These are phyloP conservation scores for Ophiostoma ips DNA, from an alignment of 2,329 filamentous ascomycete genomes.

Conservation along the genomic window DNA sequence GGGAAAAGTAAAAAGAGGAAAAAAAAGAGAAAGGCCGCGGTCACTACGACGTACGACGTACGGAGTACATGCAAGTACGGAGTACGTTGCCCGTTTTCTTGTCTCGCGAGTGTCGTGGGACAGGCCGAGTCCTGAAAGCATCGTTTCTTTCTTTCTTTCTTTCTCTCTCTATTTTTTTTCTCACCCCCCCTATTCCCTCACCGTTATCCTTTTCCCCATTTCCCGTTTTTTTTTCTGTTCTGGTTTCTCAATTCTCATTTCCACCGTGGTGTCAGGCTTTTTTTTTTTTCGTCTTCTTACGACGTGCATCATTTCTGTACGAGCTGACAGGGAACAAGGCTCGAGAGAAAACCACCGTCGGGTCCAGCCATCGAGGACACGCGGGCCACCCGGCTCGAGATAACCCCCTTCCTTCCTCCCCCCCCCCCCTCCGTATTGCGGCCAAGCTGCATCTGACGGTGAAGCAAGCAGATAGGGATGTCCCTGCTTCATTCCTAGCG, in stretches of 20 bases:
- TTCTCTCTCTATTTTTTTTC: no score
- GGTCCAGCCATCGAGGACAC: neutral
- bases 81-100: no score
- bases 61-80: no score
- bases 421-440: no score
- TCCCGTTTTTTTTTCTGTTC: neutral
- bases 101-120: no score
- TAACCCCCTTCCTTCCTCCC: neutral
- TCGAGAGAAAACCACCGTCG: neutral
- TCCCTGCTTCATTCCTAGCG: neutral
- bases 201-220: neutral
- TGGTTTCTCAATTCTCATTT: neutral
- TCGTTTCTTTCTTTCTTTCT: no score
- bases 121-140: no score
- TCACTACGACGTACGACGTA: no score
- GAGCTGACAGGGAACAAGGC: neutral
- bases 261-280: neutral
- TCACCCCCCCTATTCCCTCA: neutral
- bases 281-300: neutral
- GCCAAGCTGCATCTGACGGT: no score
- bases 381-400: neutral
- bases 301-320: neutral
- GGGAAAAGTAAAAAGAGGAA: neutral
- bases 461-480: constrained; percentile 1
- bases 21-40: neutral